phyloP scores from a whole-genome alignment of 2,329 filamentous ascomycete genomes.

The Elsinoe perseae region DNA sequence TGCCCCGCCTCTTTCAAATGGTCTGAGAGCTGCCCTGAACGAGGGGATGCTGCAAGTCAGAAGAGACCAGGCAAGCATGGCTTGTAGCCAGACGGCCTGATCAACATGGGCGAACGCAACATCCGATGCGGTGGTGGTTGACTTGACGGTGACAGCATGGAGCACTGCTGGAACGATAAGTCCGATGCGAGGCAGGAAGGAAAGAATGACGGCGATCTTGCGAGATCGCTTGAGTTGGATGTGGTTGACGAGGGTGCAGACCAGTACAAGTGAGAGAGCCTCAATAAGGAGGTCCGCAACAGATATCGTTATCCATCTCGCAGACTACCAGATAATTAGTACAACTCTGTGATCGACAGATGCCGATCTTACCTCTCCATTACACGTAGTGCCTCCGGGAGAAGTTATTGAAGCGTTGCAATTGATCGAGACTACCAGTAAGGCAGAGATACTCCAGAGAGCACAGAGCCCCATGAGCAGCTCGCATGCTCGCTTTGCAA shows the following conservation, averaged over 20 bases:
- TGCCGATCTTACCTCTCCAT: not conserved
- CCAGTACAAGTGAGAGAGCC: not conserved
- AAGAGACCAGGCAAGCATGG: conserved; percentile 15
- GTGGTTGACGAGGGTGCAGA: not conserved
- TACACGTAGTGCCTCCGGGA: not conserved
- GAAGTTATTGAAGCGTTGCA: not conserved
- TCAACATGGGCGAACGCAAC: conserved; percentile 2
- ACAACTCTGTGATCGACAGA: not conserved
- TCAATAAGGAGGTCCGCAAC: not conserved
- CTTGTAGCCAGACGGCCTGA: conserved; percentile 14
- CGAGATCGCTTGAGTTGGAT: not conserved
- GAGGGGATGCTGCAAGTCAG: conserved; percentile 15
- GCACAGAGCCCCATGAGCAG: not conserved
- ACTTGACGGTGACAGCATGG: not conserved
- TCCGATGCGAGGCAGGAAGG: not conserved
- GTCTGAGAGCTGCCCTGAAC: conserved; percentile 15
- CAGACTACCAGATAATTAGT: not conserved
- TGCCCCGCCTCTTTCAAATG: conserved; percentile 6
- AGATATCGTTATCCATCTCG: not conserved
- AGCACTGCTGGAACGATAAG: not conserved
- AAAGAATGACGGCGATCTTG: not conserved
- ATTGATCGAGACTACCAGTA: not conserved
- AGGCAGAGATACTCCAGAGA: not conserved
- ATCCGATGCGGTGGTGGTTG: not conserved
- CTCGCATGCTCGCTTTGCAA: not conserved